Evolutionary conservation across 805 yeast species (phyloP).

Genomic region (Kuraishia hungarica): DNA sequence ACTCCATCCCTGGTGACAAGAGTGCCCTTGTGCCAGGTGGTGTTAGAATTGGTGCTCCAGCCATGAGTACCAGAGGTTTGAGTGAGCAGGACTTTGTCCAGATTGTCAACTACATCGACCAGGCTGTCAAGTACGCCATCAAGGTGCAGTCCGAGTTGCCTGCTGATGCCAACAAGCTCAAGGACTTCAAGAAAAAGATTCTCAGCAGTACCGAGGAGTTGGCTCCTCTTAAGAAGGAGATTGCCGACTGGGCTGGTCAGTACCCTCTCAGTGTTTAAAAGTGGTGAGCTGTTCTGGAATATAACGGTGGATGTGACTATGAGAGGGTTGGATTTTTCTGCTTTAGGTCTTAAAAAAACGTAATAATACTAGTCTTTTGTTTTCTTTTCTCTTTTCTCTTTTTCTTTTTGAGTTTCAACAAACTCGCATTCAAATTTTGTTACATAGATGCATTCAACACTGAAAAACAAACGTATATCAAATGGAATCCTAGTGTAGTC

Average conservation of each 20-base stretch:
- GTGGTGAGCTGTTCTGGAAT: background rate
- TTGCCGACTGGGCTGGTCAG: conserved; percentile 85
- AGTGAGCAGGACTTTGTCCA: conserved; percentile 78
- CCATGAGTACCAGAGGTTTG: conserved; percentile 96
- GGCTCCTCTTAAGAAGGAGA: conserved; percentile 61
- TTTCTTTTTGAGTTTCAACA: background rate
- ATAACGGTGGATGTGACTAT: background rate
- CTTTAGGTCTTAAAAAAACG: background rate
- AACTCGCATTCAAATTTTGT: background rate
- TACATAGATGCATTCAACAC: background rate
- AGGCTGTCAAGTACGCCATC: conserved; percentile 68
- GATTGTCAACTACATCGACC: conserved; percentile 75
- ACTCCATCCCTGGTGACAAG: conserved; percentile 96
- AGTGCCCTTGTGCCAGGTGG: conserved; percentile 97
- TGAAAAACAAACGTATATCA: background rate
- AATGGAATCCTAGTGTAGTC: background rate
- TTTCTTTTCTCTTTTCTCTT: background rate
- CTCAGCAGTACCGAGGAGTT: conserved; percentile 66
- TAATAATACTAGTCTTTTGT: background rate
- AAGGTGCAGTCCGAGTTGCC: conserved; percentile 75
- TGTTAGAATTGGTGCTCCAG: conserved; percentile 96
- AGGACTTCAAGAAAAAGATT: conserved; percentile 87
- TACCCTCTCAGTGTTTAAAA: conserved; percentile 58
- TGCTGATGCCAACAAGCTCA: conserved; percentile 87
- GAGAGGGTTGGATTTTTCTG: background rate